Evolutionary conservation across 192 early-diverging fungal species (phyloP).

Genomic region (Piromyces finnis): DNA sequence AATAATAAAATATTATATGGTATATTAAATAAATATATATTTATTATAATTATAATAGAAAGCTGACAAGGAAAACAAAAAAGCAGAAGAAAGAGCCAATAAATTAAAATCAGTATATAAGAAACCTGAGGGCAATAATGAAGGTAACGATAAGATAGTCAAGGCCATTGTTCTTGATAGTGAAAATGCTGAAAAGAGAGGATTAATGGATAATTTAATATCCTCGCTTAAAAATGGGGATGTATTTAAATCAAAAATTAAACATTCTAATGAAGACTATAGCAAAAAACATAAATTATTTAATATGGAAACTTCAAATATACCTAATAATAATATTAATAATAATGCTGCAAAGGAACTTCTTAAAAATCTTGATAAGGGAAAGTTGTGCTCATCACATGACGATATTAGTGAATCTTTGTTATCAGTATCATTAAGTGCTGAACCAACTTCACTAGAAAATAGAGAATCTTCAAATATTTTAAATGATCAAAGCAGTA

Average conservation of each 20-base stretch:
- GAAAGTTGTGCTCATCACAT: neutral
- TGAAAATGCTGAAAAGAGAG: constrained; percentile 8
- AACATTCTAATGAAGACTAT: neutral
- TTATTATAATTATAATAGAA: too few relatives aligned
- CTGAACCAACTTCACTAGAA: too few relatives aligned
- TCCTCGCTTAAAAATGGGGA: constrained; percentile 11
- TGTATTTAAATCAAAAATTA: constrained; percentile 5
- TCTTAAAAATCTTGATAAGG: neutral
- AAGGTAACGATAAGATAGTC: neutral
- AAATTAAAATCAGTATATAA: constrained; percentile 5
- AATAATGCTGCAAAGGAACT: neutral
- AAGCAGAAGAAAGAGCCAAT: constrained; percentile 8
- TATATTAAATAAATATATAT: too few relatives aligned
- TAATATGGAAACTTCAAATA: neutral
- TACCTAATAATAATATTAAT: neutral
- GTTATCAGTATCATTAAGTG: too few relatives aligned
- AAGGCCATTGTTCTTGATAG: neutral
- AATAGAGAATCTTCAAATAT: too few relatives aligned
- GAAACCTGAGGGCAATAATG: constrained; percentile 4
- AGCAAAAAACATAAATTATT: neutral
- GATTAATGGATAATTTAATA: constrained; percentile 16
- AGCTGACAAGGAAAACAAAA: constrained; percentile 16
- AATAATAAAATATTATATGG: too few relatives aligned
- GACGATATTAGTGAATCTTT: too few relatives aligned
- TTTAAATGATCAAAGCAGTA: too few relatives aligned